A percentile compares a stretch with the other conserved stretches of the same genome.
phyloP scores from a whole-genome alignment of 305 asterid species.

The Solanum hybrid region DNA sequence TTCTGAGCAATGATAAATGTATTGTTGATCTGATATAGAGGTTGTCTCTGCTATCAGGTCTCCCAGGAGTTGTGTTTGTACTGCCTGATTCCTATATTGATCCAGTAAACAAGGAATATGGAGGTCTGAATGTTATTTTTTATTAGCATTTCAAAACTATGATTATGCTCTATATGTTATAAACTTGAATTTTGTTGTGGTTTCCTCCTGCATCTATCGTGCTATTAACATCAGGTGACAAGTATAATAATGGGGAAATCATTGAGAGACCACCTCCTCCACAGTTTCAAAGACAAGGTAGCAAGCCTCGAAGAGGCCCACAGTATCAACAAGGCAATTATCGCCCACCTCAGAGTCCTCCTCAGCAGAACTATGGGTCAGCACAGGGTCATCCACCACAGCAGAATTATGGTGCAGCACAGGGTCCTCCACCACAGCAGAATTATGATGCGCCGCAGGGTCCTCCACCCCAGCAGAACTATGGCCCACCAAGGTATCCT shows the following conservation, averaged over 20 bases:
- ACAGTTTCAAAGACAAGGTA: conserved; percentile 35
- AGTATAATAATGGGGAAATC: conserved; percentile 78
- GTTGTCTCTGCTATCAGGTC: conserved; percentile 28
- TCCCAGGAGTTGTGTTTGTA: conserved; percentile 78
- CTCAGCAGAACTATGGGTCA: conserved; percentile 14
- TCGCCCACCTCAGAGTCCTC: conserved; percentile 8
- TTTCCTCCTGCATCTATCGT: conserved; percentile 3
- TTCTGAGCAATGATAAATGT: conserved; percentile 2
- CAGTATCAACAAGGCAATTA: conserved; percentile 9
- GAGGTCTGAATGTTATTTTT: conserved; percentile 44
- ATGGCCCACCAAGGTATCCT: conserved; percentile 18
- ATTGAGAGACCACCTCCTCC: conserved; percentile 81
- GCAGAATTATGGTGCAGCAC: conserved; percentile 13
- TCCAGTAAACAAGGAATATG: conserved; percentile 82
- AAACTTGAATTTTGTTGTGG: not conserved
- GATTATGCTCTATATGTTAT: not conserved
- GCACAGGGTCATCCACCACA: conserved; percentile 16
- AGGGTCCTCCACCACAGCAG: conserved; percentile 11
- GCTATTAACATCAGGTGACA: conserved; percentile 52
- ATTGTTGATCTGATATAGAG: conserved; percentile 6
- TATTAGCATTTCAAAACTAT: not conserved
- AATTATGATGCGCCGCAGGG: conserved; percentile 22
- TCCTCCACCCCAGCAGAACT: conserved; percentile 9
- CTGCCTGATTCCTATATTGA: conserved; percentile 94
- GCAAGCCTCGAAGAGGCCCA: conserved; percentile 1